A percentile compares a stretch with the other conserved stretches of the same genome.
phyloP scores from a whole-genome alignment of 371 early-diverging fungal species.

The Rhizopus sp. region DNA sequence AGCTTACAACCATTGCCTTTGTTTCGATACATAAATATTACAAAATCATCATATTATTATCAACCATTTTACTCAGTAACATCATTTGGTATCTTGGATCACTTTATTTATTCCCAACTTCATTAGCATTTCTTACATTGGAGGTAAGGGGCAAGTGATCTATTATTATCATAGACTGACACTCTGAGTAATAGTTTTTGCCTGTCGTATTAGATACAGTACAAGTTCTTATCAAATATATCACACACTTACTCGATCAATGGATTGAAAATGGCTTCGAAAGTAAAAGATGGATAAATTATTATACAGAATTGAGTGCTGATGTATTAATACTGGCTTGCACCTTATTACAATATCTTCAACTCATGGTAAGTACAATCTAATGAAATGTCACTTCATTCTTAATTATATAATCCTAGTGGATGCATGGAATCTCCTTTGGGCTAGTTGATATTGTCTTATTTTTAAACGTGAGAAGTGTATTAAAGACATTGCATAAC shows the following conservation, averaged over 20 bases:
- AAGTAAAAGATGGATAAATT: slow-evolving; percentile 52
- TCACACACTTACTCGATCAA: slow-evolving; percentile 59
- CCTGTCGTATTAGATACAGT: slow-evolving; percentile 61
- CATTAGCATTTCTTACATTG: slow-evolving; percentile 61
- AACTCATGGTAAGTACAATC: slow-evolving; percentile 52
- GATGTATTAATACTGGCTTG: slow-evolving; percentile 63
- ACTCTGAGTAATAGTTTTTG: slow-evolving; percentile 36
- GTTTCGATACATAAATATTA: slow-evolving; percentile 50
- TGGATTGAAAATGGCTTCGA: slow-evolving; percentile 54
- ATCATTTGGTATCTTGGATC: slow-evolving; percentile 64
- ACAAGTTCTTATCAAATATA: slow-evolving; percentile 65
- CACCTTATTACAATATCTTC: slow-evolving; percentile 65
- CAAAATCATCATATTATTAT: slow-evolving; percentile 54
- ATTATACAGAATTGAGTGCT: slow-evolving; percentile 63
- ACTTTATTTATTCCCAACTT: slow-evolving; percentile 56
- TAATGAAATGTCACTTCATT: not conserved
- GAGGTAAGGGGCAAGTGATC: slow-evolving; percentile 47
- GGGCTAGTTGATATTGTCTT: slow-evolving; percentile 65
- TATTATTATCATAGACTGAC: not conserved
- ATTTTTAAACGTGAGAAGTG: slow-evolving; percentile 66
- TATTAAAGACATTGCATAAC: slow-evolving; percentile 57
- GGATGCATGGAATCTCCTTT: slow-evolving; percentile 69
- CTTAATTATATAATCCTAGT: slow-evolving; percentile 31
- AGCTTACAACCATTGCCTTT: slow-evolving; percentile 58
- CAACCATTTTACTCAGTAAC: slow-evolving; percentile 51